Conservation (phyloP, 345 rosid genomes). For the Draba incana region DNA sequence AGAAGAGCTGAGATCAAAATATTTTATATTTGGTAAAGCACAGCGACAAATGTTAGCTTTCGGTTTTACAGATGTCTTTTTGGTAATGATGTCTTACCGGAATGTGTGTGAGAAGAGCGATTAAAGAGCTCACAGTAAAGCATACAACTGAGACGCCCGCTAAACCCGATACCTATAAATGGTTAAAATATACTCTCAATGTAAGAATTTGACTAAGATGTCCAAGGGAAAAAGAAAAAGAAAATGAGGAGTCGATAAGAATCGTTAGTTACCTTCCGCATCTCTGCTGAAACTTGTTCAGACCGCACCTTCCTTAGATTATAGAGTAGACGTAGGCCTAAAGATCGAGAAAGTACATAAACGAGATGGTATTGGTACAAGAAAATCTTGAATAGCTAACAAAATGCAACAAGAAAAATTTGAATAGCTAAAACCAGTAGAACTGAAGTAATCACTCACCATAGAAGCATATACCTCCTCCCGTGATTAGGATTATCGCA, state of each 20-base stretch:
- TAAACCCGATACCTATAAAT: constrained; percentile 44
- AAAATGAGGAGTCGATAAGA: constrained; percentile 2
- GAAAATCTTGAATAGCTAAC: too few relatives aligned
- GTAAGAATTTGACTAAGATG: not conserved
- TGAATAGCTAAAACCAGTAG: not conserved
- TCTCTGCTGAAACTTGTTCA: constrained; percentile 45
- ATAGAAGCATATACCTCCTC: constrained; percentile 46
- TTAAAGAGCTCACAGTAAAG: constrained; percentile 41
- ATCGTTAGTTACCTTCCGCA: constrained; percentile 41
- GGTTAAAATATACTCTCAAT: not conserved
- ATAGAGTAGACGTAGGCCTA: constrained; percentile 41
- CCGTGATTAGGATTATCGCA: constrained; percentile 33
- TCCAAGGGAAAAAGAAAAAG: not conserved
- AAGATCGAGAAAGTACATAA: constrained; percentile 5
- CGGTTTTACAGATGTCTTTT: not conserved
- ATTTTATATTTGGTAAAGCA: constrained; percentile 13
- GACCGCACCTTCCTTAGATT: constrained; percentile 47
- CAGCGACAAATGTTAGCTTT: not conserved
- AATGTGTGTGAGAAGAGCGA: constrained; percentile 44
- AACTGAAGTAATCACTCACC: constrained; percentile 39
- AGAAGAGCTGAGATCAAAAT: constrained; percentile 41
- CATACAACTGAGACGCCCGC: constrained; percentile 47
- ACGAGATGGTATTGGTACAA: not conserved
- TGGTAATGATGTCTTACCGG: constrained; percentile 33
- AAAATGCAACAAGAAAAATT: not conserved